A percentile compares a stretch with the other conserved stretches of the same genome.
These are phyloP conservation scores for Warburgia ugandensis DNA, from an alignment of 164 flowering plant species.

Conservation along the genomic window DNA sequence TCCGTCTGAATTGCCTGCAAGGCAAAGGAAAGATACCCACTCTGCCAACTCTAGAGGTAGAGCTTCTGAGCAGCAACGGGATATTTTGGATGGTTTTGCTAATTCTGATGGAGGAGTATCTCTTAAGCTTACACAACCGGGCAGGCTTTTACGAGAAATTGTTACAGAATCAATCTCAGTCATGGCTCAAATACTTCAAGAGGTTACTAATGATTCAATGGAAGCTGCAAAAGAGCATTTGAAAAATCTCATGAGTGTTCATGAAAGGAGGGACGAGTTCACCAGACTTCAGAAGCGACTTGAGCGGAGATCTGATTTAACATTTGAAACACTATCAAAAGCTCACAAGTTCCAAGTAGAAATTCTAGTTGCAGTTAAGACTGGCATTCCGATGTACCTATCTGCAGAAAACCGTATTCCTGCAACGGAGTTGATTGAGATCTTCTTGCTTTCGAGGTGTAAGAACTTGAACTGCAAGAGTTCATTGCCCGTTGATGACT, in stretches of 20 bases:
- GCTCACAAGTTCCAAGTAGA: constrained; percentile 59
- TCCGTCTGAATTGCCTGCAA: constrained; percentile 86
- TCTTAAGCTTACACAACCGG: constrained; percentile 25
- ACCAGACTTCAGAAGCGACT: constrained; percentile 47
- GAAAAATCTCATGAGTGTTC: constrained; percentile 36
- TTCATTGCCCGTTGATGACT: constrained; percentile 75
- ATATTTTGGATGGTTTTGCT: constrained; percentile 23
- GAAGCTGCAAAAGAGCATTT: constrained; percentile 54
- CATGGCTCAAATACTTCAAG: constrained; percentile 51
- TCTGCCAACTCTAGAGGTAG: constrained; percentile 55
- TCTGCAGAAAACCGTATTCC: constrained; percentile 32
- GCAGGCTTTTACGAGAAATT: constrained; percentile 54
- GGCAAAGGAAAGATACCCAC: constrained; percentile 41
- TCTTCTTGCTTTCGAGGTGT: constrained; percentile 67
- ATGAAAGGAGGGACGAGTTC: constrained; percentile 63
- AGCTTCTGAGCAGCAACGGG: constrained; percentile 37
- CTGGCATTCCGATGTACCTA: constrained; percentile 48
- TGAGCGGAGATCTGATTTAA: constrained; percentile 66
- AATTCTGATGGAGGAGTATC: constrained; percentile 21
- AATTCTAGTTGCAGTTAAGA: constrained; percentile 64
- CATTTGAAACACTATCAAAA: constrained; percentile 56
- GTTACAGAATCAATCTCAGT: constrained; percentile 60
- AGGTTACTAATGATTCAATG: constrained; percentile 48
- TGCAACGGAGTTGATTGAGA: constrained; percentile 54
- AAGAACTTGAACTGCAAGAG: constrained; percentile 64